Base-by-base conservation (phyloP, 805 yeast genomes). In the Candida dendrica region DNA sequence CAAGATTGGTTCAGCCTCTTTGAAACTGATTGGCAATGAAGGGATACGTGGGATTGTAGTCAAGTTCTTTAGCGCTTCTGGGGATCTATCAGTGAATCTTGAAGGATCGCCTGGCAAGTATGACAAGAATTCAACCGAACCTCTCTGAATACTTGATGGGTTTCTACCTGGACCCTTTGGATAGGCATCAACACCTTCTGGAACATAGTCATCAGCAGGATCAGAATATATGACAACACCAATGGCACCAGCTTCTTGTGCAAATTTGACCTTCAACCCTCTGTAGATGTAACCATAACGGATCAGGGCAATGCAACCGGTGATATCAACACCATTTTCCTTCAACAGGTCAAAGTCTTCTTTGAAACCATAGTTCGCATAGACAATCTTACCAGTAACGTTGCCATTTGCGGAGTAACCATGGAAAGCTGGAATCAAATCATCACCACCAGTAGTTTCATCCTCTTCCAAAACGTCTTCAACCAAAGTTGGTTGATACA, bases 141-240 rank as follows among this genome's bases (percentile, higher is more conserved):
- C 93, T 51, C 93, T 70, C 64, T 84, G 90, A 26, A 85, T 81
- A 13, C 84, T 65, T 6, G 83, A 75, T 31, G 90, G 90, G 55
- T 84, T 79, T 47, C 93, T 71, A 1, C 90, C 89, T 1, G 83
- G 84, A 2, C 93, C 93, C 2, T 76, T 58, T 2, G 93, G 95
- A 50, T 84, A 84, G 2, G 86, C 65, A 49, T 72, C 60, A 55
- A 68, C 79, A 4, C 86, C 88, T 44, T 79, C 74, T 31, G 68
- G 69, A 19, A 68, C 72, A 30, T 61, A 66, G 53, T 78, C 83
- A 49, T 84, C 89, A 15, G 69, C 75, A 8, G 90, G 88, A 49
- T 84, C 93, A 2, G 84, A 66, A 56, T 79, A 84, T 26, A 84
- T 64, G 14, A 84, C 56, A 3, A 77, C 89, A 29, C 81, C 93